These are phyloP conservation scores for Colletotrichum sp. DNA, from an alignment of 2,329 filamentous ascomycete species.

Conservation along the genomic window DNA sequence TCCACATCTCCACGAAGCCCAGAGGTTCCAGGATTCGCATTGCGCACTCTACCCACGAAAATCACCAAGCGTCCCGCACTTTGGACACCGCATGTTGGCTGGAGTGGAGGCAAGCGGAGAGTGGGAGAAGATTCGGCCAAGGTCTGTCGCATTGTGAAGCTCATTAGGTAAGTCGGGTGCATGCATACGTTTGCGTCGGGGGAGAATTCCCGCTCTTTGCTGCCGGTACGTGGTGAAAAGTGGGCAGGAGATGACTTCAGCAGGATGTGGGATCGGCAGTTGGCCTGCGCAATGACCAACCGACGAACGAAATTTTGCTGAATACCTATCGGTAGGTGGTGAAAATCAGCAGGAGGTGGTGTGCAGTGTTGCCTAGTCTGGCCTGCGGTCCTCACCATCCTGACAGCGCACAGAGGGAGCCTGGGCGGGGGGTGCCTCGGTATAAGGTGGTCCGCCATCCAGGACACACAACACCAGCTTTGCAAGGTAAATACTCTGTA, in stretches of 20 bases:
- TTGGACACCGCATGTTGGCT: background rate
- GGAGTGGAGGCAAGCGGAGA: background rate
- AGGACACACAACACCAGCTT: no score
- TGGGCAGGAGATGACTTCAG: background rate
- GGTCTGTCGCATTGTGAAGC: background rate
- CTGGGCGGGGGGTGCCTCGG: no score
- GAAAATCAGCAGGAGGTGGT: no score
- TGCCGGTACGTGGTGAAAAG: background rate
- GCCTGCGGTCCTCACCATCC: no score
- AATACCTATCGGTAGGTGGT: no score
- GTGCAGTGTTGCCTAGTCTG: background rate
- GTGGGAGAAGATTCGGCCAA: background rate
- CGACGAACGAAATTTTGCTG: no score
- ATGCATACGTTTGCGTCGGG: background rate
- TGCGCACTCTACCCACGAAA: background rate
- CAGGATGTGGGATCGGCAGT: no score
- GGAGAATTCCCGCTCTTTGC: background rate
- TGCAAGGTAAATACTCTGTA: no score
- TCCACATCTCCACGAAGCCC: background rate
- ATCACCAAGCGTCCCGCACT: background rate
- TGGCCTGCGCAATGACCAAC: no score
- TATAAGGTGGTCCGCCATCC: no score
- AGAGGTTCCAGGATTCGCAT: background rate
- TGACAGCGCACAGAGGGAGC: no score
- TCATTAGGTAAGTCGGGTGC: background rate